phyloP scores from a whole-genome alignment of 179 eudicot genomes.

The Patellifolia procumbens region DNA sequence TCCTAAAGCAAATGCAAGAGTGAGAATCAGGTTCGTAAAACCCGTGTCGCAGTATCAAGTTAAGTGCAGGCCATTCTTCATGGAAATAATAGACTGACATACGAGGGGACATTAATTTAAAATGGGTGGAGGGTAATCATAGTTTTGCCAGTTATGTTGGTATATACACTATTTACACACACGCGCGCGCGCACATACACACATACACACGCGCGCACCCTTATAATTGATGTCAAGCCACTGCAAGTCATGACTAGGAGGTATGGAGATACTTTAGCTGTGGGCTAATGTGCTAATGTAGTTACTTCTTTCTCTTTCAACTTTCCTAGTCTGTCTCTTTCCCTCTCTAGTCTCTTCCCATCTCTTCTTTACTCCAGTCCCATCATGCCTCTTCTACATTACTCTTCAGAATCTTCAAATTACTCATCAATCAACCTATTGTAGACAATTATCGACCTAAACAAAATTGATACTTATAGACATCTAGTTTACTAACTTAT shows the following conservation, averaged over 20 bases:
- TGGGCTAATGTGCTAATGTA: background rate
- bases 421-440: background rate
- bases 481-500: background rate
- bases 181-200: too few relatives aligned
- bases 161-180: too few relatives aligned
- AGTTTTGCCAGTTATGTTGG: too few relatives aligned
- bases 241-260: background rate
- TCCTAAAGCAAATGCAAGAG: background rate
- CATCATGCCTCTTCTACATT: background rate
- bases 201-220: background rate
- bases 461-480: background rate
- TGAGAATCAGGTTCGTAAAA: too few relatives aligned
- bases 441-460: background rate
- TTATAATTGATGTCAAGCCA: background rate
- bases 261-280: background rate
- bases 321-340: background rate
- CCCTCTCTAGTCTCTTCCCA: background rate
- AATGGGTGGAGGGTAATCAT: too few relatives aligned
- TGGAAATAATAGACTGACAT: too few relatives aligned
- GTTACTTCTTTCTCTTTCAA: background rate
- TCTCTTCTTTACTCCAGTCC: background rate
- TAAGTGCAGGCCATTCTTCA: too few relatives aligned
- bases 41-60: too few relatives aligned
- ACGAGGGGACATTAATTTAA: too few relatives aligned
- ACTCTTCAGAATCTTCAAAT: too few relatives aligned